Percentiles rank a stretch among this genome's conserved stretches.
phyloP scores from a whole-genome alignment of 345 rosid genomes.

The Arabidopsis thaliana region DNA sequence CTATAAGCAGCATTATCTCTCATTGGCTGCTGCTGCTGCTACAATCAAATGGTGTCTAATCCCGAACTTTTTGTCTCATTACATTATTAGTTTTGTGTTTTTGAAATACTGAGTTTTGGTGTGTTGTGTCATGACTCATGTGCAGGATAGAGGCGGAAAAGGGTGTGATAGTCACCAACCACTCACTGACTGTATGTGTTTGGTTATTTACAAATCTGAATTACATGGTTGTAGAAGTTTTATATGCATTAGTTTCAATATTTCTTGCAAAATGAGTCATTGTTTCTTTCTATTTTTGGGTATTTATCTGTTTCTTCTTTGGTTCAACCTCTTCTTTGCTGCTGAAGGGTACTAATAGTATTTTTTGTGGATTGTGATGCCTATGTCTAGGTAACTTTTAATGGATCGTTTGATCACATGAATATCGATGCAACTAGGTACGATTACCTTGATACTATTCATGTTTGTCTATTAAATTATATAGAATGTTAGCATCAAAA shows the following conservation, averaged over 20 bases:
- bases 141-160: constrained; percentile 94
- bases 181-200: constrained; percentile 75
- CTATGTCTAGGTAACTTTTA: constrained; percentile 76
- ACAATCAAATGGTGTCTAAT: constrained; percentile 76
- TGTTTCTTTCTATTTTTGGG: neutral
- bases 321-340: constrained; percentile 9
- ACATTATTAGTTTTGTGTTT: constrained; percentile 20
- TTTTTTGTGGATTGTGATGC: constrained; percentile 24
- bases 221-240: constrained; percentile 5
- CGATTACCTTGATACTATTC: constrained; percentile 17
- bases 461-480: constrained; percentile 15
- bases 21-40: constrained; percentile 92
- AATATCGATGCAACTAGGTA: constrained; percentile 96
- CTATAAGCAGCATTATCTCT: constrained; percentile 96
- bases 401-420: constrained; percentile 98
- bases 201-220: constrained; percentile 28
- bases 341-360: constrained; percentile 20
- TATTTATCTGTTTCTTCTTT: constrained; percentile 19
- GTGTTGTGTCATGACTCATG: constrained; percentile 18
- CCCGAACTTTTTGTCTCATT: constrained; percentile 20
- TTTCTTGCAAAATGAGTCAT: constrained; percentile 6
- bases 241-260: neutral
- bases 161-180: constrained; percentile 86
- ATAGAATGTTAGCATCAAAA: neutral
- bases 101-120: constrained; percentile 33